A percentile compares a stretch with the other conserved stretches of the same genome.
These are phyloP conservation scores for Camelina neglecta DNA, from an alignment of 345 rosid genomes.

Conservation along the genomic window DNA sequence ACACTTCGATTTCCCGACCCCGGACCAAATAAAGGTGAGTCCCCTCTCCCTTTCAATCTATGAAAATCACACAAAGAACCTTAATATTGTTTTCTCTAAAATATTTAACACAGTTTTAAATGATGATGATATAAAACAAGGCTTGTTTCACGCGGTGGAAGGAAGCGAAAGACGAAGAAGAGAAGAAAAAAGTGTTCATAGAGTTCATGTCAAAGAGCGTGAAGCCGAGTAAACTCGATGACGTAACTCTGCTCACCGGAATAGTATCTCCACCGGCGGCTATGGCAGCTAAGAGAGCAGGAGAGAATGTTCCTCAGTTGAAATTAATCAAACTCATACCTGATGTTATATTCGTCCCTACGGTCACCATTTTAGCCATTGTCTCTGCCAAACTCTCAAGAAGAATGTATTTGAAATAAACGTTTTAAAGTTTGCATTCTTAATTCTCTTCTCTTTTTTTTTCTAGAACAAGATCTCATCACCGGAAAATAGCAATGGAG, in stretches of 20 bases:
- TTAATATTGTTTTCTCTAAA: background rate
- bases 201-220: constrained; percentile 53
- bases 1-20: constrained; percentile 75
- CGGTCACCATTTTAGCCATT: constrained; percentile 61
- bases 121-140: constrained; percentile 47
- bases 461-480: background rate
- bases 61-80: background rate
- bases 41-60: background rate
- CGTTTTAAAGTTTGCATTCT: background rate
- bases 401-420: constrained; percentile 50
- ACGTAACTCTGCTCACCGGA: constrained; percentile 62
- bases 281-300: constrained; percentile 87
- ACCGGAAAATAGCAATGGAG: background rate
- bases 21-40: constrained; percentile 55
- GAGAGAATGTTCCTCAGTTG: constrained; percentile 77
- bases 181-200: constrained; percentile 51
- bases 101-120: background rate
- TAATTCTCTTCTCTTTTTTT: background rate
- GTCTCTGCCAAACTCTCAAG: constrained; percentile 73
- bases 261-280: constrained; percentile 78
- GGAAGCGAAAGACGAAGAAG: constrained; percentile 22
- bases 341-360: constrained; percentile 83
- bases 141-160: constrained; percentile 53
- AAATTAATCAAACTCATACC: constrained; percentile 66
- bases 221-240: constrained; percentile 61